Conservation (phyloP, 2,329 filamentous ascomycete genomes). For the Alternaria sp. region DNA sequence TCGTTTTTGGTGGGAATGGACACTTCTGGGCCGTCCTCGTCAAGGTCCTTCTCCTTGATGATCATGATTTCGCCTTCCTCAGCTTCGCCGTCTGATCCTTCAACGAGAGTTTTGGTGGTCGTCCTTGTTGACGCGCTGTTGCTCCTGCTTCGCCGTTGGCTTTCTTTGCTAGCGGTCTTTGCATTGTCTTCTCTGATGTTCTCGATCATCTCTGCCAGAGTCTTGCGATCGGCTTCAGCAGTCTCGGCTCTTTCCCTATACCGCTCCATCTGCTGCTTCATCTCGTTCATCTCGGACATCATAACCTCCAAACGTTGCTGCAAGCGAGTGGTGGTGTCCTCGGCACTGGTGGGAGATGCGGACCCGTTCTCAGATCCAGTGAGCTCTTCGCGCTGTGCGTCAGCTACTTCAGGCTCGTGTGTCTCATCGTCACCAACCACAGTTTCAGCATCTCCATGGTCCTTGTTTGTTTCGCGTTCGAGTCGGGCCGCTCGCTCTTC, state of each 20-base stretch:
- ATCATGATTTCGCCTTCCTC: slow-evolving; percentile 50
- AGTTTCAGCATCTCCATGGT: slow-evolving; percentile 42
- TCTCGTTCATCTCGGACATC: slow-evolving; percentile 79
- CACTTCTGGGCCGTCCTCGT: slow-evolving; percentile 33
- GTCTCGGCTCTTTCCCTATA: slow-evolving; percentile 80
- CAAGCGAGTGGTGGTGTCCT: slow-evolving; percentile 58
- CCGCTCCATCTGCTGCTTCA: slow-evolving; percentile 79
- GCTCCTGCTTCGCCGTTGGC: slow-evolving; percentile 38
- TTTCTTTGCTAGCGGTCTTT: slow-evolving; percentile 49
- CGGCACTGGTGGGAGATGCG: slow-evolving; percentile 32
- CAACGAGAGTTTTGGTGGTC: slow-evolving; percentile 14
- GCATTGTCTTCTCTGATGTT: slow-evolving; percentile 75
- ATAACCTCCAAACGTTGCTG: slow-evolving; percentile 79
- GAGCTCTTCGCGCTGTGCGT: slow-evolving; percentile 25
- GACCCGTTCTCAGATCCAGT: slow-evolving; percentile 32
- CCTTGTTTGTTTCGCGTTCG: slow-evolving; percentile 65
- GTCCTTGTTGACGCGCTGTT: slow-evolving; percentile 25
- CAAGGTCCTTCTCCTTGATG: slow-evolving; percentile 44
- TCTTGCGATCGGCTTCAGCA: slow-evolving; percentile 81
- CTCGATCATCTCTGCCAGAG: slow-evolving; percentile 86
- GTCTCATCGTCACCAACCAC: slow-evolving; percentile 29
- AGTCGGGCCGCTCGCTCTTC: slow-evolving; percentile 81
- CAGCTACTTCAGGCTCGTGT: slow-evolving; percentile 17
- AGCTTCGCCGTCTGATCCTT: slow-evolving; percentile 31
- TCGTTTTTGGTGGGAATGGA: slow-evolving; percentile 26